A percentile compares a stretch with the other conserved stretches of the same genome.
These are phyloP conservation scores for Pythium aphanidermatum DNA, from an alignment of 352 stramenopile genomes.

Conservation along the genomic window DNA sequence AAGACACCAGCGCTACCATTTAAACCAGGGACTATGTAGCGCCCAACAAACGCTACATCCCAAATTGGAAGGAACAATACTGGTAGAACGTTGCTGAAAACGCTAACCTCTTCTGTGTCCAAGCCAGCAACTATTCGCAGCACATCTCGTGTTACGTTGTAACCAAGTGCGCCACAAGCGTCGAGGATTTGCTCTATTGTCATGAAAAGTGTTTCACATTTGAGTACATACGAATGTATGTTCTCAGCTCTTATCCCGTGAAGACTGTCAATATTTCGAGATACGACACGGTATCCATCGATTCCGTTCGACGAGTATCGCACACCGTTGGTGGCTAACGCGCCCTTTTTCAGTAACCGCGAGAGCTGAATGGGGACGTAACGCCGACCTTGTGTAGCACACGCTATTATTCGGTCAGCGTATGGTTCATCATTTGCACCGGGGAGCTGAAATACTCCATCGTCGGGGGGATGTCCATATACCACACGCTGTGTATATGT, in stretches of 20 bases:
- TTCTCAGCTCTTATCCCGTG: background rate
- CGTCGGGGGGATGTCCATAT: conserved; percentile 12
- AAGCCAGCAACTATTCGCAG: background rate
- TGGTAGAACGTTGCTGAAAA: background rate
- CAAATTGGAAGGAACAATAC: conserved; percentile 1
- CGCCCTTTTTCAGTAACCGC: background rate
- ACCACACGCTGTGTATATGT: background rate
- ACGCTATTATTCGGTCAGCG: conserved; percentile 34
- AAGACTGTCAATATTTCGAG: background rate
- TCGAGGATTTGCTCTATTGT: conserved; percentile 1
- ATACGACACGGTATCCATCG: conserved; percentile 10
- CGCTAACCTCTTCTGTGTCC: background rate
- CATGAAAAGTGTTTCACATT: background rate
- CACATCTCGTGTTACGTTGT: conserved; percentile 13
- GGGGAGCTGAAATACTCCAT: background rate
- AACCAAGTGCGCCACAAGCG: conserved; percentile 3
- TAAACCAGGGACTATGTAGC: background rate
- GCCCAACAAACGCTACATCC: background rate
- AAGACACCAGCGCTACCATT: background rate
- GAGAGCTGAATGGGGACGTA: conserved; percentile 25
- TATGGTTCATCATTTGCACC: conserved; percentile 37
- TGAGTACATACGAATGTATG: background rate
- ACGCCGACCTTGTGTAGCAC: conserved; percentile 21
- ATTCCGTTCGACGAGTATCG: background rate
- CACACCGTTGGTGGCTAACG: background rate